Conservation (phyloP, 495 filamentous ascomycete genomes). For the Podospora anserina region DNA sequence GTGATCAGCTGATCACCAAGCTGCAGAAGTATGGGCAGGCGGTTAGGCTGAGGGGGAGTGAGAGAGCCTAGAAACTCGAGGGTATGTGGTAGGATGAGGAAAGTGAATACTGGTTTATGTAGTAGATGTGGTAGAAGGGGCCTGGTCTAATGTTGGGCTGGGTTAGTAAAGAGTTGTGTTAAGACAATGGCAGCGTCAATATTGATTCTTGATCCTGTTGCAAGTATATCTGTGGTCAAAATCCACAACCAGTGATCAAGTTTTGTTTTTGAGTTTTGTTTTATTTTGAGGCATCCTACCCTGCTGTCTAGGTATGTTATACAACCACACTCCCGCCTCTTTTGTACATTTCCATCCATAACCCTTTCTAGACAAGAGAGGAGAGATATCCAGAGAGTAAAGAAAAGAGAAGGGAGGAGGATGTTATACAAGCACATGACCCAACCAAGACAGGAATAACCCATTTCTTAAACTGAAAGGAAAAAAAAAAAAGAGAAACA, state of each 20-base stretch:
- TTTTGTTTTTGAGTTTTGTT: background rate
- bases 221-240: too few relatives aligned
- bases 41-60: conserved; percentile 88
- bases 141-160: background rate
- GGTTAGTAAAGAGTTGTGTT: background rate
- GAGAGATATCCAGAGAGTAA: background rate
- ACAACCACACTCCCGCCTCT: background rate
- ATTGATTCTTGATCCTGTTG: too few relatives aligned
- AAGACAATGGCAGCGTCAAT: too few relatives aligned
- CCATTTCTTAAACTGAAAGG: too few relatives aligned
- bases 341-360: background rate
- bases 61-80: conserved; percentile 57
- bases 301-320: background rate
- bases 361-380: background rate
- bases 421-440: background rate
- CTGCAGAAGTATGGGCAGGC: conserved; percentile 98
- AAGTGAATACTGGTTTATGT: background rate
- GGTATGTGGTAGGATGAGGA: background rate
- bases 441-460: too few relatives aligned
- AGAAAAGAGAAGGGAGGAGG: background rate
- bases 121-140: background rate
- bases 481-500: background rate
- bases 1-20: conserved; percentile 95
- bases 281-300: background rate
- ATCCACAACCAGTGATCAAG: too few relatives aligned